Base-by-base conservation (phyloP, 1,284 basidiomycete genomes). In the Coriolopsis trogii region DNA sequence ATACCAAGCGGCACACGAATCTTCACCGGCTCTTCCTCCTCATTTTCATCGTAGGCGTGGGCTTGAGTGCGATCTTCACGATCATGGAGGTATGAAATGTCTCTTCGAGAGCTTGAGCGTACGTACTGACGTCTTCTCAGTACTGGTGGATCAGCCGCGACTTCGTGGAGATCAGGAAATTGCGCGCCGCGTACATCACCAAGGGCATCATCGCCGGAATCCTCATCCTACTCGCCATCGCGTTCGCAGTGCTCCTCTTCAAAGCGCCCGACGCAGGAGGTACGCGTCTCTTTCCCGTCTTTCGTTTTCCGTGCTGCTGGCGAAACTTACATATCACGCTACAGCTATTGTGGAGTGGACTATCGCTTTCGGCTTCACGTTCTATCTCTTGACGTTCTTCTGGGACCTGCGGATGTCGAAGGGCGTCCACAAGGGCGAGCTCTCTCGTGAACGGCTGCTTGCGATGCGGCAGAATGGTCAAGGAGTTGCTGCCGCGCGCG, bases 311-410 rank as follows among this genome's bases (percentile, higher is more conserved):
- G 33, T 6, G 8, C 15, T 20, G 13, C 7, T 7, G 6, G 2
- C 28, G 20, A 45, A 13, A 29, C 36, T 23, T 28, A n/a, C 20
- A 12, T 30, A 36, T 24, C 15, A 41, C 9, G 8, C 6, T 25
- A 7, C 45, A 83, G 85, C 77, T 13, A 67, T 89, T 44, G 62
- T 91, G 3, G 89, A 91, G 66, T 91, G 88, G 88, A 67, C 68
- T 1, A 88, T 91, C 51, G 76, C 80, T 2, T 85, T 90, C 54
- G 81, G 85, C 8, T 90, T 83, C 64, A 85, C 84, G 4, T 76
- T 59, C 49, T 56, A 56, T 47, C 34, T 59, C 15, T 46, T 54
- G 24, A 56, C 58, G 9, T 59, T 59, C 51, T 51, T 59, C 46
- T 59, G 54, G 53, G 57, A 59, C 53, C 46, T 59, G 18, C 54